Percentiles rank a stretch among this genome's conserved stretches.
Conservation (phyloP, 2,329 filamentous ascomycete species). For the Zymoseptoria ardabiliae region DNA sequence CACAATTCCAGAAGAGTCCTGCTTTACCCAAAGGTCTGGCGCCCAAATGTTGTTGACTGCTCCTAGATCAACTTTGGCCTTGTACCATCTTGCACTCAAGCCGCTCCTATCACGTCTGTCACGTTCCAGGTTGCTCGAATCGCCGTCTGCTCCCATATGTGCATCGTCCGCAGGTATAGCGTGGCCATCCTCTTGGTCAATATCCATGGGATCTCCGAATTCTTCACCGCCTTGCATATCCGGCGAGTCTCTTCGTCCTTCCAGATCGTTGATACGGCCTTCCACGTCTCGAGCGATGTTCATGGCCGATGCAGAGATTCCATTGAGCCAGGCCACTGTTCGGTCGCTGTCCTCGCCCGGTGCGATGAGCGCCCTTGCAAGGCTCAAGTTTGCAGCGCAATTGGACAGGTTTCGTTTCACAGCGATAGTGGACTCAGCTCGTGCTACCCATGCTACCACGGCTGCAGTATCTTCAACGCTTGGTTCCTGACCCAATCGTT, state of each 20-base stretch:
- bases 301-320: not conserved
- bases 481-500: not conserved
- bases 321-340: not conserved
- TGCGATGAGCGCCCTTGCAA: not conserved
- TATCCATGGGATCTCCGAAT: not conserved
- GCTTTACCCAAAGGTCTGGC: not conserved
- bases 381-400: not conserved
- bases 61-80: not conserved
- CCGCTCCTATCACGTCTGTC: not conserved
- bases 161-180: not conserved
- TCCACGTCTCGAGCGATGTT: not conserved
- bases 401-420: not conserved
- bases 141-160: not conserved
- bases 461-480: not conserved
- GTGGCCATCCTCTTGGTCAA: not conserved
- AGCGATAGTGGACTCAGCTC: not conserved
- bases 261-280: not conserved
- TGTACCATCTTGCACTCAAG: not conserved
- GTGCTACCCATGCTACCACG: not conserved
- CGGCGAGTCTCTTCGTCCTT: not conserved
- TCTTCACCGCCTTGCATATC: not conserved
- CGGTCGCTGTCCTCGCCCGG: not conserved
- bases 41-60: not conserved
- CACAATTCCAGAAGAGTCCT: not conserved
- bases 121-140: not conserved